Percentiles rank a stretch among this genome's conserved stretches.
These are phyloP conservation scores for Citrullus mucosospermus DNA, from an alignment of 306 rosid species.

Conservation along the genomic window DNA sequence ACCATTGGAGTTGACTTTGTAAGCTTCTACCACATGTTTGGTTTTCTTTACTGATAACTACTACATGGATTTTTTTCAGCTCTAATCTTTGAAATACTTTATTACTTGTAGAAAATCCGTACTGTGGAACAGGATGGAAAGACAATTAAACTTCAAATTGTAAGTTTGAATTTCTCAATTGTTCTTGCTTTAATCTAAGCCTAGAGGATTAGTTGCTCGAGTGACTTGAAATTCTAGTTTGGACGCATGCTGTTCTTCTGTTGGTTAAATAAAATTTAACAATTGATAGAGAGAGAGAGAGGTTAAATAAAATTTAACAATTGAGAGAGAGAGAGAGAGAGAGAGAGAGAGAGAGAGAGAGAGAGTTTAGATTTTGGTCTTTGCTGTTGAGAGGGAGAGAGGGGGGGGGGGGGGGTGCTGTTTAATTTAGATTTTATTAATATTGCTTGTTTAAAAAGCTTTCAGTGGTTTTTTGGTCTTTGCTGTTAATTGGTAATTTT, in stretches of 20 bases:
- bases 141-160: constrained; percentile 77
- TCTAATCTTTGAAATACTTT: constrained; percentile 10
- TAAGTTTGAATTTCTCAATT: constrained; percentile 16
- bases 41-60: neutral
- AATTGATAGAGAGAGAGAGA: neutral
- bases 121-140: constrained; percentile 78
- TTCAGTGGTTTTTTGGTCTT: constrained; percentile 7
- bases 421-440: neutral
- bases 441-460: neutral
- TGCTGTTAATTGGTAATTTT: constrained; percentile 9
- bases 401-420: no score
- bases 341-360: no score
- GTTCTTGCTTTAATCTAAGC: neutral
- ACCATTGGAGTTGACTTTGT: constrained; percentile 78
- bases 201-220: neutral
- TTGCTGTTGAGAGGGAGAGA: no score
- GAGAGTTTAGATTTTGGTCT: no score
- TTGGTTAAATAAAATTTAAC: neutral
- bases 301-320: neutral
- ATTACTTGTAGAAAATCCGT: constrained; percentile 48
- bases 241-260: neutral
- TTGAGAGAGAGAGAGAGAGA: neutral
- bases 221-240: neutral
- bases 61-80: neutral
- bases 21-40: constrained; percentile 19